Evolutionary conservation across 768 basidiomycete species (phyloP), one percentile per base, ranked within the genome.

Genomic region (Pleurotus giganteus): DNA sequence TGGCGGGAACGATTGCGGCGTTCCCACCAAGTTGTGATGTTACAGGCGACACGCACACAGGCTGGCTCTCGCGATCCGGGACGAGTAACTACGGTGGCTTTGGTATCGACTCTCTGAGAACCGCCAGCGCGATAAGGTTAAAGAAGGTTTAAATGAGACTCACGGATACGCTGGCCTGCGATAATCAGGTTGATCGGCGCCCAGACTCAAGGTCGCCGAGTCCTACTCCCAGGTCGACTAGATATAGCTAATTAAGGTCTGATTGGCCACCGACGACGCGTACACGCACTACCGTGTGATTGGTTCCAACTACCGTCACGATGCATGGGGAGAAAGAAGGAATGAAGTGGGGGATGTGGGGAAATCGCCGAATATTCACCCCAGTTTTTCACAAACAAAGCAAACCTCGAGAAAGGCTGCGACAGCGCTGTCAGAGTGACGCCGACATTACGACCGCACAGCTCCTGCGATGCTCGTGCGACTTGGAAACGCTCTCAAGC

Each of bases 361-460:
- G 49, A 34, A 45, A 51, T 12, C 49, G 19, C 49, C 49, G 49
- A 36, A n/a, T 36, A 37, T 36, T 51, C 49, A 19, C 34, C 49
- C 49, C 32, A 51, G 34, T 17, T 51, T 51, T 51, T 17, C 29
- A 24, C 29, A 32, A 36, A 15, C 31, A 15, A 47, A 31, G 19
- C 29, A 15, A 17, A 17, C 9, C 17, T 17, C 34, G 39, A 11
- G n/a, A 41, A n/a, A 12, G 13, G 12, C 12, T 7, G 39, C 39
- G 12, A 41, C 39, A n/a, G n/a, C n/a, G n/a, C n/a, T n/a, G n/a
- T n/a, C n/a, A n/a, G n/a, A n/a, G 34, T n/a, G n/a, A 36, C 34
- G n/a, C 34, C 34, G 34, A 36, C 9, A 17, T 41, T n/a, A n/a
- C n/a, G 39, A 17, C 19, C 39, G 19, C 39, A 41, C 19, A 7